Evolutionary conservation across 768 basidiomycete genomes (phyloP), one percentile per base, ranked within the genome.

Genomic region (Grammothele lineata): DNA sequence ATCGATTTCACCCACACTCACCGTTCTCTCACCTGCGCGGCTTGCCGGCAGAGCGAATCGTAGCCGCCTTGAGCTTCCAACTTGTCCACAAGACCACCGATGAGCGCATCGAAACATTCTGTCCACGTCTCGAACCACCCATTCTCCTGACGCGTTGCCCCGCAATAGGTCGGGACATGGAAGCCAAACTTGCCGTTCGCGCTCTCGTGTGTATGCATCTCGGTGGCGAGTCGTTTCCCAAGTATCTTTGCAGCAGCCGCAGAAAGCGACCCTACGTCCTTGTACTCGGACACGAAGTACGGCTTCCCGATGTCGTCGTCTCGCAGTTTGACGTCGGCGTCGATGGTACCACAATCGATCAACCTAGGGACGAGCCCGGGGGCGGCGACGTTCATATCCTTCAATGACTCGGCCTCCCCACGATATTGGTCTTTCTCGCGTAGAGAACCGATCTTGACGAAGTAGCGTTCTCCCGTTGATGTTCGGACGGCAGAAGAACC

Each of bases 111-210:
- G 59, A 74, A 90, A 55, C 86, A 87, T 47, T 74, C 68, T 40
- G 82, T 78, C 88, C 88, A 91, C 1, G 70, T 79, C 17, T 76
- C 66, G 57, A 74, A 82, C 84, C 85, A 87, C 5, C 86, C 87
- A 54, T 88, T 88, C 34, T 73, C 70, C 47, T 85, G 70, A 38
- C 78, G 74, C 1, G 88, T 90, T 4, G 71, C 71, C 5, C 88
- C 88, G 51, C 88, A 91, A 58, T 79, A 89, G 4, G 87, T 90
- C 1, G 87, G 85, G 15, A 86, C 73, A 5, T 67, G 66, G 59
- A 89, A 90, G 3, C 88, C 88, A 60, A 80, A 88, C 27, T 30
- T 30, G 0, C 79, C 80, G 3, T 73, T 63, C 4, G 65, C 52
- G 47, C 80, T 81, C 53, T 75, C 67, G 57, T 75, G 69, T 5